Conservation (phyloP, 306 rosid species). For the Prunus mongolica region DNA sequence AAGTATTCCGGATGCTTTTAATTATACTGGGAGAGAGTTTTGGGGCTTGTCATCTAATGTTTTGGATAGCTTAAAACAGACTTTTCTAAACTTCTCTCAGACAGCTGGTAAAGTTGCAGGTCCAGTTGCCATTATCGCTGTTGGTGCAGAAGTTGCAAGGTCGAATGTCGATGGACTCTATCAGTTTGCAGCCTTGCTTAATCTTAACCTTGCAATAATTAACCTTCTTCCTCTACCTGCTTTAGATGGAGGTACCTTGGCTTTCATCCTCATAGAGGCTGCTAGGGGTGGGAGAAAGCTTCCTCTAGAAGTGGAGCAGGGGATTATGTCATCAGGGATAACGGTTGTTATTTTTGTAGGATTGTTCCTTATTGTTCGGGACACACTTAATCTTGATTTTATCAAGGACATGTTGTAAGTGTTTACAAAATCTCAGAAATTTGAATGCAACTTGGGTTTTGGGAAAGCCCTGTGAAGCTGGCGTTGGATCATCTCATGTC, state of each 20-base stretch:
- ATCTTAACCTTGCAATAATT: conserved; percentile 79
- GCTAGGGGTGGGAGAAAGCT: conserved; percentile 93
- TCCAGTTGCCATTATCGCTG: conserved; percentile 91
- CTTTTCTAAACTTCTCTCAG: conserved; percentile 77
- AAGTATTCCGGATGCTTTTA: conserved; percentile 50
- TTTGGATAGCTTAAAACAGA: conserved; percentile 73
- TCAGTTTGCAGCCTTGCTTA: conserved; percentile 86
- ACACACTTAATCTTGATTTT: conserved; percentile 87
- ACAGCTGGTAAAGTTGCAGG: conserved; percentile 91
- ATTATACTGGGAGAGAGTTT: conserved; percentile 64
- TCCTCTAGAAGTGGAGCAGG: conserved; percentile 87
- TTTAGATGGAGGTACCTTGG: conserved; percentile 85
- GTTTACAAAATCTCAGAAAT: conserved; percentile 17
- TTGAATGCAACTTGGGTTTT: conserved; percentile 20
- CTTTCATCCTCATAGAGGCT: conserved; percentile 80
- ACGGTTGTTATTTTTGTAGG: conserved; percentile 79
- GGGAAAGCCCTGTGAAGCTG: conserved; percentile 26
- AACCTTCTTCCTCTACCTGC: conserved; percentile 94
- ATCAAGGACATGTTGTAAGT: conserved; percentile 69
- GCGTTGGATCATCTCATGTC: conserved; percentile 19
- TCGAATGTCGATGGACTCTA: conserved; percentile 79
- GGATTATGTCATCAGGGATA: conserved; percentile 87
- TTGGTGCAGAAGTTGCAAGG: conserved; percentile 91
- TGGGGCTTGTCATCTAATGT: conserved; percentile 70
- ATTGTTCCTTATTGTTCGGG: conserved; percentile 72